A percentile compares a stretch with the other conserved stretches of the same genome.
These are phyloP conservation scores for Phytophthora syringae DNA, from an alignment of 352 stramenopile genomes.

Conservation along the genomic window DNA sequence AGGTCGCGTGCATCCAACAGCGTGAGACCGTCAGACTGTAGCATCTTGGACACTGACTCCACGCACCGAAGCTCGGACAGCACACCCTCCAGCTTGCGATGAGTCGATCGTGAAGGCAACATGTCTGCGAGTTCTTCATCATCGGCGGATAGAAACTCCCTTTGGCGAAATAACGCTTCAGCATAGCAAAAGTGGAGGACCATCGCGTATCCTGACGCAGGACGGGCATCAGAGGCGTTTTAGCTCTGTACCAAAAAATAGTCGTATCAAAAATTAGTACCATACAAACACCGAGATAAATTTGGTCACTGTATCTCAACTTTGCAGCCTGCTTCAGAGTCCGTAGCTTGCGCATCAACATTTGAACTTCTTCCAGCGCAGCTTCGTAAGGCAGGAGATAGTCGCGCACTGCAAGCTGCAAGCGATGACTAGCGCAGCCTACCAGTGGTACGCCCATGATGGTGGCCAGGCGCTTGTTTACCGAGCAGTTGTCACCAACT, in stretches of 20 bases:
- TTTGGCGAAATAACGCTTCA: conserved; percentile 2
- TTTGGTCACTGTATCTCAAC: too few relatives aligned
- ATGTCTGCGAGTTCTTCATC: conserved; percentile 8
- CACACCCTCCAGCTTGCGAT: background rate
- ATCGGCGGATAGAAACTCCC: conserved; percentile 6
- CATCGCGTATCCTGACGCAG: conserved; percentile 10
- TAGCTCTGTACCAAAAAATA: too few relatives aligned
- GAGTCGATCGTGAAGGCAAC: background rate
- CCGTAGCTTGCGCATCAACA: background rate
- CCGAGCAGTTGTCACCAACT: conserved; percentile 9
- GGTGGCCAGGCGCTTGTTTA: conserved; percentile 9
- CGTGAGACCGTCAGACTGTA: background rate
- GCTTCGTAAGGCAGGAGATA: too few relatives aligned
- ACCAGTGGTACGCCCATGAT: too few relatives aligned
- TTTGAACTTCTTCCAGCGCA: background rate
- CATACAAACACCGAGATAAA: conserved; percentile 46
- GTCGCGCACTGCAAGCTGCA: background rate
- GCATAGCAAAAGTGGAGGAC: conserved; percentile 13
- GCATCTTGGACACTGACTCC: conserved; percentile 4
- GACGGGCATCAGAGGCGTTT: background rate
- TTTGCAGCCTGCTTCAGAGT: conserved; percentile 37
- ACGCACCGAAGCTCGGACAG: background rate
- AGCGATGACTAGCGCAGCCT: too few relatives aligned
- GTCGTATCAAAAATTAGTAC: conserved; percentile 12
- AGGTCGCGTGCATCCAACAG: conserved; percentile 1